Conservation (phyloP, 2,329 filamentous ascomycete genomes). For the Verticillium klebahnii region DNA sequence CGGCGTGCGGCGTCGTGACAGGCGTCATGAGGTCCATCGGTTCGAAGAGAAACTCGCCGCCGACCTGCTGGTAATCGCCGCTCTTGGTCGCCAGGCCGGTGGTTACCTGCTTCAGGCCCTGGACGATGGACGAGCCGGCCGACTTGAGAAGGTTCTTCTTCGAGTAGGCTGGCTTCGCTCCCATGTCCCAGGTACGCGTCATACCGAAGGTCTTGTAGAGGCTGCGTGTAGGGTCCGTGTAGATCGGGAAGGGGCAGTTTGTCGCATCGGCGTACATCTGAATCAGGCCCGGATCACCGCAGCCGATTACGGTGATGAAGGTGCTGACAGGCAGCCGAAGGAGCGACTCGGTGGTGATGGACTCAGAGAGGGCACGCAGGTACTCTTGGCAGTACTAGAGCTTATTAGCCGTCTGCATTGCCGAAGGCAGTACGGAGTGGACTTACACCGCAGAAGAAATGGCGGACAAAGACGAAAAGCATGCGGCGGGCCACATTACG, state of each 20-base stretch:
- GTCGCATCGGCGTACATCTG: slow-evolving; percentile 60
- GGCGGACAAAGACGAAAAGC: slow-evolving; percentile 69
- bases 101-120: slow-evolving; percentile 55
- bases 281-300: slow-evolving; percentile 65
- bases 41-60: slow-evolving; percentile 77
- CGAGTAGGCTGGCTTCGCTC: slow-evolving; percentile 60
- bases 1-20: slow-evolving; percentile 36
- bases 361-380: slow-evolving; percentile 55
- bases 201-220: slow-evolving; percentile 67
- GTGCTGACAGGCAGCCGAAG: slow-evolving; percentile 50
- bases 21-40: slow-evolving; percentile 40
- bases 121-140: slow-evolving; percentile 43
- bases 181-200: slow-evolving; percentile 58
- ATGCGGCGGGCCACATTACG: slow-evolving; percentile 50
- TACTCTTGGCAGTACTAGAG: slow-evolving; percentile 72
- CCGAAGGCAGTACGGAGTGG: neutral
- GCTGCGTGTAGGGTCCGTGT: slow-evolving; percentile 65
- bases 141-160: slow-evolving; percentile 47
- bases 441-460: slow-evolving; percentile 77
- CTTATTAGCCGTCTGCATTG: slow-evolving; percentile 1
- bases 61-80: slow-evolving; percentile 64
- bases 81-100: slow-evolving; percentile 56
- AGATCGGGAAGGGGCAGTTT: slow-evolving; percentile 67
- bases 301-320: slow-evolving; percentile 66
- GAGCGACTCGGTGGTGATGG: slow-evolving; percentile 48